Conservation (phyloP, 495 filamentous ascomycete genomes). For the Penicillium tannophilum region DNA sequence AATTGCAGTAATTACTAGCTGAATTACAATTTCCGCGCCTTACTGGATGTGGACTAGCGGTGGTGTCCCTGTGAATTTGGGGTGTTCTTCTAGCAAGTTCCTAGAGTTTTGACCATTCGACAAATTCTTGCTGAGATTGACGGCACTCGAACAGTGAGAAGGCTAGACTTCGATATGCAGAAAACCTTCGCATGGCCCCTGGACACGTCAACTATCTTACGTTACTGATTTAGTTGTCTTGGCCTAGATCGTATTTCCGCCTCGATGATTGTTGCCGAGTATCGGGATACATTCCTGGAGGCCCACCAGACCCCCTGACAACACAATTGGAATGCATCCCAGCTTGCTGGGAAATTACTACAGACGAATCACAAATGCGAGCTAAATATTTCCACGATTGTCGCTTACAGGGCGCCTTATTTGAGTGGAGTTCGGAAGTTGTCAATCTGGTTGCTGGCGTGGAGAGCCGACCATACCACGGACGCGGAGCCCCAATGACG, state of each 20-base stretch:
- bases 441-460: background rate
- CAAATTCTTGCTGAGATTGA: too few species aligned
- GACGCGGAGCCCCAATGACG: conserved; percentile 15
- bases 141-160: too few species aligned
- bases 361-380: conserved; percentile 19
- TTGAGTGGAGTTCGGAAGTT: background rate
- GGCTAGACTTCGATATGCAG: background rate
- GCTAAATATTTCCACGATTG: background rate
- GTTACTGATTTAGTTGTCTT: background rate
- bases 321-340: conserved; percentile 27
- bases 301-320: conserved; percentile 24
- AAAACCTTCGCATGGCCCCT: too few species aligned
- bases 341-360: background rate
- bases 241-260: conserved; percentile 4
- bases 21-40: too few species aligned
- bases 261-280: background rate
- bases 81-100: too few species aligned
- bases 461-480: conserved; percentile 16
- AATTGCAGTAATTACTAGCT: too few species aligned
- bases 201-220: too few species aligned
- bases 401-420: background rate
- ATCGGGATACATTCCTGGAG: conserved; percentile 23
- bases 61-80: too few species aligned
- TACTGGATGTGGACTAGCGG: too few species aligned
- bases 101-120: too few species aligned